Base-by-base conservation (phyloP, 2,329 filamentous ascomycete genomes). In the Cladosporium sp. region DNA sequence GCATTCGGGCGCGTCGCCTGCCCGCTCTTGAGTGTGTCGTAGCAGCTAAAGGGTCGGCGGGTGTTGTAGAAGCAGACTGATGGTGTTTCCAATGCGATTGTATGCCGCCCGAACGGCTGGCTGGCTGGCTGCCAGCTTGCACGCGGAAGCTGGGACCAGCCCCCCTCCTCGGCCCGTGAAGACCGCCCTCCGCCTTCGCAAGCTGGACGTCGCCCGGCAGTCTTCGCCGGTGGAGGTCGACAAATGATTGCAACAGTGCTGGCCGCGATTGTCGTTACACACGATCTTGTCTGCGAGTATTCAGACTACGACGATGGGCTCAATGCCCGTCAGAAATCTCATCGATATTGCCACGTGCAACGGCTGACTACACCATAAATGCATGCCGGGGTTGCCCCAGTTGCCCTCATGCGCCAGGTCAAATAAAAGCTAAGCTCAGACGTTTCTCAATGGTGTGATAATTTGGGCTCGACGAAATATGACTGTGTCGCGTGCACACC, bases 1-100 rank as follows among this genome's bases (percentile, higher is more conserved):
- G 42, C 50, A 50, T 50, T 19, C 48, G 48, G 48, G 48, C 48
- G 40, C 38, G 43, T 53, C 44, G 52, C 44, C 43, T 46, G 35
- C 50, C 37, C 43, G 43, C 14, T 52, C 4, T 19, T 52, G 9
- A 13, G 28, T 22, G 22, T 19, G 38, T 11, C n/a, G 11, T 31
- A 14, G 13, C n/a, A 16, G 46, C 16, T 38, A 7, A 28, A 28
- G 46, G 37, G 37, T 43, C 35, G 46, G 16, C 10, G 9, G 13
- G 40, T 5, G 40, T 13, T n/a, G 6, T 14, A 16, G 19, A 22
- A 16, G 22, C 5, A 7, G 7, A 3, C 22, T 5, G 16, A 28
- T 22, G 40, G 9, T 9, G 40, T 42, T 19, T 43, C 31, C 46
- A 49, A 49, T 49, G 46, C 38, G 38, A 37, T 38, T 37, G 33